Evolutionary conservation across 116 monocot species (phyloP).

Genomic region (Cymodocea nodosa): DNA sequence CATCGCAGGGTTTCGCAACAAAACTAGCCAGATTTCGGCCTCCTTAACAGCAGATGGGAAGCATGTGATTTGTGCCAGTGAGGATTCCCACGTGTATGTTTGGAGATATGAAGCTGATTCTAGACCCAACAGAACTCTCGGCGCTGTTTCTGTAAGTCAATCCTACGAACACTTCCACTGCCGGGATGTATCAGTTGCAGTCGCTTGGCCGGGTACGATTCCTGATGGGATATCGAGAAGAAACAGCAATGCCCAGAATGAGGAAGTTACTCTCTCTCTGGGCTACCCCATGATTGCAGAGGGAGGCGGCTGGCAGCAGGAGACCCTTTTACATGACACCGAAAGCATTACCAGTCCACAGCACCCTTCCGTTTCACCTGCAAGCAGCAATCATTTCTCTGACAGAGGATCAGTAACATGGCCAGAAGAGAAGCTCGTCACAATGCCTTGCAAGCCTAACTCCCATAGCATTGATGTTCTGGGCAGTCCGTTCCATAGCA

Average conservation of each 20-base stretch:
- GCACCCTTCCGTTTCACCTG: neutral
- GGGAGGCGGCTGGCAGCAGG: slow-evolving; percentile 4
- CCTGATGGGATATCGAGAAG: slow-evolving; percentile 4
- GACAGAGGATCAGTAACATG: slow-evolving; percentile 25
- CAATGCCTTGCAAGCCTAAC: slow-evolving; percentile 7
- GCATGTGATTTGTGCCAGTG: slow-evolving; percentile 78
- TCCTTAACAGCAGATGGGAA: slow-evolving; percentile 68
- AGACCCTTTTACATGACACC: slow-evolving; percentile 1
- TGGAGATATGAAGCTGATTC: slow-evolving; percentile 62
- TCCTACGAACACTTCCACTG: slow-evolving; percentile 82
- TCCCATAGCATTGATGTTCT: slow-evolving; percentile 6
- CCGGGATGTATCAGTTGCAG: slow-evolving; percentile 62
- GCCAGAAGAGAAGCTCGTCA: slow-evolving; percentile 37
- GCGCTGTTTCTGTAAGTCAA: slow-evolving; percentile 27
- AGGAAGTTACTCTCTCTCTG: neutral
- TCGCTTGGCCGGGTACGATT: slow-evolving; percentile 52
- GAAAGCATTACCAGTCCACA: slow-evolving; percentile 4
- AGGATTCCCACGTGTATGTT: slow-evolving; percentile 89
- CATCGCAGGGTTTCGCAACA: slow-evolving; percentile 75
- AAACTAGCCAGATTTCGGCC: slow-evolving; percentile 92
- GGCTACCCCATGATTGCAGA: slow-evolving; percentile 4
- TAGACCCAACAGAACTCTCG: slow-evolving; percentile 30
- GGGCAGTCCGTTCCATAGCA: slow-evolving; percentile 6
- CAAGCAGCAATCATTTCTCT: slow-evolving; percentile 7
- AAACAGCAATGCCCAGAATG: slow-evolving; percentile 10